These are phyloP conservation scores for Zygoascus flipseniorum DNA, from an alignment of 805 yeast species.

Conservation along the genomic window DNA sequence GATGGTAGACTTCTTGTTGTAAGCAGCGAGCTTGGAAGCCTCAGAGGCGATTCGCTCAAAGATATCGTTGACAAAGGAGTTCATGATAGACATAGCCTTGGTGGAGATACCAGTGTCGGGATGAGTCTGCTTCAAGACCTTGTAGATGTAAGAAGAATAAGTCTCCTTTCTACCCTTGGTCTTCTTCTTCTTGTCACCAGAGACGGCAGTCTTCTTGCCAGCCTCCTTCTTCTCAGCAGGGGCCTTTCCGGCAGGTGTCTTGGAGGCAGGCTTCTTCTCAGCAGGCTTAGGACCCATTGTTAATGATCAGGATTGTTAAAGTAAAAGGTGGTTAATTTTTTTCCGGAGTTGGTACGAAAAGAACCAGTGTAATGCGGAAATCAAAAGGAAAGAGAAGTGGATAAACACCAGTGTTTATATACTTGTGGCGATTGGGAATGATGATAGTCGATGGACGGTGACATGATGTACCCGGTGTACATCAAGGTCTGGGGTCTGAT, in stretches of 20 bases:
- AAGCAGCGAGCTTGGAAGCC: conserved; percentile 97
- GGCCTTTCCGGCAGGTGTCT: conserved; percentile 82
- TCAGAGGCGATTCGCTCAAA: conserved; percentile 97
- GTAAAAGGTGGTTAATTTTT: conserved; percentile 20
- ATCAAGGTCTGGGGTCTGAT: conserved; percentile 5
- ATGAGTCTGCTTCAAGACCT: conserved; percentile 96
- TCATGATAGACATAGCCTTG: conserved; percentile 97
- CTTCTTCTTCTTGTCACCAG: conserved; percentile 82
- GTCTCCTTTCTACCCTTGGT: conserved; percentile 95
- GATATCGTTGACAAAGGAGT: conserved; percentile 96
- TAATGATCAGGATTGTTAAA: conserved; percentile 1
- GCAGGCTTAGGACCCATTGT: conserved; percentile 36
- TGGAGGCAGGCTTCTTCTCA: conserved; percentile 51
- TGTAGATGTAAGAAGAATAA: conserved; percentile 96
- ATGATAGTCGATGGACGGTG: not conserved
- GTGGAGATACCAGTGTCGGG: conserved; percentile 99
- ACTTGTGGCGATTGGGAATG: conserved; percentile 2
- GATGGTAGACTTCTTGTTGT: conserved; percentile 96
- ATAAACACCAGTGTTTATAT: conserved; percentile 9
- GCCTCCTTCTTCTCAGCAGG: conserved; percentile 93
- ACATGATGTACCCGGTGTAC: conserved; percentile 8
- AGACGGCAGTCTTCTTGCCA: conserved; percentile 78
- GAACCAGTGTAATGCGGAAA: conserved; percentile 18
- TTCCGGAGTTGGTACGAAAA: conserved; percentile 18
- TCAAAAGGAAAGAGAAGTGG: conserved; percentile 8